Base-by-base conservation (phyloP, 768 basidiomycete species). In the Mycena galopus region DNA sequence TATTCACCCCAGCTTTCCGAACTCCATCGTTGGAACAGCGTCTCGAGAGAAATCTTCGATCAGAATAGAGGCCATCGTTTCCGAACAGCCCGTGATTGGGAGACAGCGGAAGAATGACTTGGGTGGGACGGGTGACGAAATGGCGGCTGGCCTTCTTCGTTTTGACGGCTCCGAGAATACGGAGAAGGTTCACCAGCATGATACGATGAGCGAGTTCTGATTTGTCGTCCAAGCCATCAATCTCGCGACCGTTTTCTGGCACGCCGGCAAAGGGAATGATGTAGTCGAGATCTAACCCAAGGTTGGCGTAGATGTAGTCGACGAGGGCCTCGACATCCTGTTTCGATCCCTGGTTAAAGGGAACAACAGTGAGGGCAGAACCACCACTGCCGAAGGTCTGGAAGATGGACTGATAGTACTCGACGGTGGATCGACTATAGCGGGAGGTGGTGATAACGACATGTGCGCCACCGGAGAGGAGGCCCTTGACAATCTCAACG, bases 1-100 rank as follows among this genome's bases (percentile, higher is more conserved):
- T 99, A 98, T 84, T 98, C 97, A 70, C 97, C 97, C 98, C 98
- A 99, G 82, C 95, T 96, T 82, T 99, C 98, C 1, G 97, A 97
- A 65, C 86, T 92, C 98, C 98, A 99, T 44, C 98, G 92, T 81
- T 97, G 94, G 93, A 99, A 99, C 21, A 99, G 87, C 0, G 97
- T 99, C 85, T 99, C 98, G 61, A 99, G 86, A 5, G 97, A 95
- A 73, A 99, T 97, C 89, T 99, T 99, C 12, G 96, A 97, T 99
- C 98, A 1, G 96, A 96, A 81, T 99, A 99, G 47, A 99, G 86
- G 67, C 98, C 97, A 78, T 99, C 98, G 78, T 97, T 98, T 30
- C 98, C 98, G 82, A 99, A 98, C 39, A 97, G 86, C 77, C 98
- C 98, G 78, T 99, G 98, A 80, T 99, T 99, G 44, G 98, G 98